Conservation (phyloP, 1,284 basidiomycete species). For the Rugosomyces carneus region DNA sequence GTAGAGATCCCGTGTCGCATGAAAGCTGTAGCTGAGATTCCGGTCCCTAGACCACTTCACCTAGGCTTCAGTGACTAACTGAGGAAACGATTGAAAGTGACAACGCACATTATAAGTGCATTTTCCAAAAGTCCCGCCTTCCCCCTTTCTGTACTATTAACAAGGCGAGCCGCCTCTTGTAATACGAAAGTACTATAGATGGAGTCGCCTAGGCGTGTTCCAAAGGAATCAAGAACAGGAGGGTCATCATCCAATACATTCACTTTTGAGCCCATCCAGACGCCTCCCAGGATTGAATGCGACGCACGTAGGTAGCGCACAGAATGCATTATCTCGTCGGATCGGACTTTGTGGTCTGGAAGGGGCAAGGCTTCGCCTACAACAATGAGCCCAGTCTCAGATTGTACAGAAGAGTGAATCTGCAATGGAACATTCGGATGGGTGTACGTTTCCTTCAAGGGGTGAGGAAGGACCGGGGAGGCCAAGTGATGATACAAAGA, state of each 20-base stretch:
- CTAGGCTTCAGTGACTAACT: background rate
- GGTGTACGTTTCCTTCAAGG: slow-evolving; percentile 44
- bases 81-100: background rate
- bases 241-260: slow-evolving; percentile 34
- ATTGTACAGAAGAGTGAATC: slow-evolving; percentile 65
- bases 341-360: slow-evolving; percentile 23
- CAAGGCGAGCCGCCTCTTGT: slow-evolving; percentile 76
- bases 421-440: slow-evolving; percentile 52
- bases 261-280: slow-evolving; percentile 65
- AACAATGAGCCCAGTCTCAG: slow-evolving; percentile 71
- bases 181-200: slow-evolving; percentile 81
- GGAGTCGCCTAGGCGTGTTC: slow-evolving; percentile 60
- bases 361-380: slow-evolving; percentile 66
- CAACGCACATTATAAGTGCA: slow-evolving; percentile 67
- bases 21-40: slow-evolving; percentile 73
- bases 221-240: slow-evolving; percentile 45
- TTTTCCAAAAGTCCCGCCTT: slow-evolving; percentile 33
- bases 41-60: slow-evolving; percentile 72
- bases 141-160: slow-evolving; percentile 40
- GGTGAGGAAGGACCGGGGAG: slow-evolving; percentile 52
- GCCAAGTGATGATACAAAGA: slow-evolving; percentile 32
- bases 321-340: slow-evolving; percentile 36
- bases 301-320: slow-evolving; percentile 81
- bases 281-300: slow-evolving; percentile 84
- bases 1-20: slow-evolving; percentile 60